phyloP scores from a whole-genome alignment of 352 stramenopile species.

The Globisporangium okanoganense region DNA sequence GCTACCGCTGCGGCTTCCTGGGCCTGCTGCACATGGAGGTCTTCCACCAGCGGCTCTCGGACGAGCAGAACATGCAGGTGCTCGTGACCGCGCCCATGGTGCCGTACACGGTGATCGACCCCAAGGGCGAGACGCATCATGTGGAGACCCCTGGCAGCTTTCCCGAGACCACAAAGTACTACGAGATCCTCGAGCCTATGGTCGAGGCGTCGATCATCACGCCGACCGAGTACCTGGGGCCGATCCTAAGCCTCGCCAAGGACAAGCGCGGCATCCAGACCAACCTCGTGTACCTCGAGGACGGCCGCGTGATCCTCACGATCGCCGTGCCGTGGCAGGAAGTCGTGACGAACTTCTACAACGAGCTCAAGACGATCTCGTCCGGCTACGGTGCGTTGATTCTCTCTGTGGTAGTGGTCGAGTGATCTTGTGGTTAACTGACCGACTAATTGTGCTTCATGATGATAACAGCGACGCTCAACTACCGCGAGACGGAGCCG shows the following conservation, averaged over 20 bases:
- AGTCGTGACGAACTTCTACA: constrained; percentile 99
- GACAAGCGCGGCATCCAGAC: constrained; percentile 87
- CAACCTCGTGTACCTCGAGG: constrained; percentile 94
- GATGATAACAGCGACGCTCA: constrained; percentile 72
- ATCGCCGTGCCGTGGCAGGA: constrained; percentile 97
- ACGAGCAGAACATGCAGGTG: constrained; percentile 98
- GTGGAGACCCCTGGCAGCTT: constrained; percentile 80
- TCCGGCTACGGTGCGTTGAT: constrained; percentile 92
- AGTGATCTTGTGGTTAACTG: not conserved
- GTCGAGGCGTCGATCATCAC: constrained; percentile 96
- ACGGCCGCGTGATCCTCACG: constrained; percentile 92
- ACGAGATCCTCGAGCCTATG: constrained; percentile 93
- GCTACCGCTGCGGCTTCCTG: constrained; percentile 97
- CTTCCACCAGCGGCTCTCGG: constrained; percentile 96
- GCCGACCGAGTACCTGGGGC: constrained; percentile 92
- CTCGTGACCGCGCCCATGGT: constrained; percentile 98
- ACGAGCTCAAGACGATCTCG: constrained; percentile 96
- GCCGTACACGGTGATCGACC: constrained; percentile 91
- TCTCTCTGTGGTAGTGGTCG: not conserved
- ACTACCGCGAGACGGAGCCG: constrained; percentile 92
- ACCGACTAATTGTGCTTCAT: constrained; percentile 1
- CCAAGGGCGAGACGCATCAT: constrained; percentile 29
- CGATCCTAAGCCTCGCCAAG: constrained; percentile 94
- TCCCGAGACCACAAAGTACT: constrained; percentile 83
- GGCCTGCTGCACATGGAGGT: constrained; percentile 98